Evolutionary conservation across 169 alveolate species (phyloP).

Genomic region (Plasmodium coatneyi): DNA sequence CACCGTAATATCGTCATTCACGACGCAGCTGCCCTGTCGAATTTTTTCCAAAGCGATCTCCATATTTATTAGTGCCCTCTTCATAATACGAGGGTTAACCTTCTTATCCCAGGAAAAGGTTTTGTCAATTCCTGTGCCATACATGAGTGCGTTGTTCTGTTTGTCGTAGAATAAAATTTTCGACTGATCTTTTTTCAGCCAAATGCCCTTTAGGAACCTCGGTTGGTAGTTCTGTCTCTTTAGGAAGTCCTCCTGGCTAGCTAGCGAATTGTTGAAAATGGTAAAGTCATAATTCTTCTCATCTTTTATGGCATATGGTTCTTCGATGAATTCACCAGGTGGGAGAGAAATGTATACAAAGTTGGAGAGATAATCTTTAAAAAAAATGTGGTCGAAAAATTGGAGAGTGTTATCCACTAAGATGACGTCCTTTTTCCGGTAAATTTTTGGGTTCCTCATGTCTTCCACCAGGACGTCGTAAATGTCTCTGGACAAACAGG

Average conservation of each 20-base stretch:
- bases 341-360: conserved; percentile 77
- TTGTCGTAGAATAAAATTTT: conserved; percentile 76
- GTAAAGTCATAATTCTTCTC: conserved; percentile 74
- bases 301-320: conserved; percentile 66
- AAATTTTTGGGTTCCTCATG: conserved; percentile 24
- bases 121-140: conserved; percentile 78
- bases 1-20: conserved; percentile 37
- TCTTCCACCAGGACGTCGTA: conserved; percentile 14
- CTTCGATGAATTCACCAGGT: conserved; percentile 75
- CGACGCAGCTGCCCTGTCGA: conserved; percentile 66
- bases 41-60: conserved; percentile 78
- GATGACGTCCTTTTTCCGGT: conserved; percentile 23
- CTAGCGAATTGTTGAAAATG: conserved; percentile 41
- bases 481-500: not conserved
- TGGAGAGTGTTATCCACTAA: conserved; percentile 42
- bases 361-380: conserved; percentile 69
- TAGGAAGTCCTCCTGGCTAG: conserved; percentile 70
- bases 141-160: conserved; percentile 74
- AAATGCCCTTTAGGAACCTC: conserved; percentile 74
- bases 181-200: conserved; percentile 78
- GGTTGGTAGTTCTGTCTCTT: conserved; percentile 49
- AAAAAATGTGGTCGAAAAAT: conserved; percentile 74
- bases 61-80: conserved; percentile 75
- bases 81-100: conserved; percentile 31
- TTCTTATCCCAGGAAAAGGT: conserved; percentile 76